Conservation (phyloP, 805 yeast species). For the Maudiozyma serrabonitensis region DNA sequence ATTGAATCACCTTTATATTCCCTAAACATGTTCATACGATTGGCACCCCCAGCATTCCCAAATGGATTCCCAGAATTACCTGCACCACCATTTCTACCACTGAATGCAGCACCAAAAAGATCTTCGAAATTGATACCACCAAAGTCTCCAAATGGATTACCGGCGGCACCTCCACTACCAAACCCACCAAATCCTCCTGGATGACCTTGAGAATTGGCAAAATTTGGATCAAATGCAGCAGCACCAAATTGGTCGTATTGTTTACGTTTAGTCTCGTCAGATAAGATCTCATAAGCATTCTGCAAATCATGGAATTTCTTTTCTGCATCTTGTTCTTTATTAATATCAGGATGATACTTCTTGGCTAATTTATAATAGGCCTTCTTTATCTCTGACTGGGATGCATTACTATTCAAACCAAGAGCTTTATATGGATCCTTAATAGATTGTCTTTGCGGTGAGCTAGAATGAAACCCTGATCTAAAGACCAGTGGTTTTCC, state of each 20-base stretch:
- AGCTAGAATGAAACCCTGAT: conserved; percentile 11
- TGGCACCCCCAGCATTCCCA: background rate
- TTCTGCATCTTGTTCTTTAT: conserved; percentile 83
- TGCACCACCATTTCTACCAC: conserved; percentile 27
- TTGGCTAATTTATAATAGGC: conserved; percentile 91
- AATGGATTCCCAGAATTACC: conserved; percentile 6
- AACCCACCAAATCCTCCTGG: conserved; percentile 24
- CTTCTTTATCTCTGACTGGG: conserved; percentile 80
- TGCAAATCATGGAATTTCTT: conserved; percentile 85
- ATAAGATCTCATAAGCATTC: conserved; percentile 85
- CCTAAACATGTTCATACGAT: conserved; percentile 32
- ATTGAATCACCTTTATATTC: conserved; percentile 85
- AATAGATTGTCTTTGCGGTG: conserved; percentile 8
- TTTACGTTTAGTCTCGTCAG: conserved; percentile 73
- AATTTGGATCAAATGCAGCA: conserved; percentile 63
- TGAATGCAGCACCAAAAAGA: conserved; percentile 47
- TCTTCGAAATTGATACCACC: conserved; percentile 53
- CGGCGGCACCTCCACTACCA: conserved; percentile 25
- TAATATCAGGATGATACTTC: conserved; percentile 92
- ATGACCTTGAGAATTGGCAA: conserved; percentile 19
- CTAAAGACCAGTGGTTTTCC: background rate
- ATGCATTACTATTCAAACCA: conserved; percentile 67
- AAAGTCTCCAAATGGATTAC: conserved; percentile 31
- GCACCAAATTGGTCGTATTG: conserved; percentile 92
- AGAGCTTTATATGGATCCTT: conserved; percentile 77